Percentiles rank a stretch among this genome's conserved stretches.
Conservation (phyloP, 2,329 filamentous ascomycete genomes). For the Chaetomium sp. region DNA sequence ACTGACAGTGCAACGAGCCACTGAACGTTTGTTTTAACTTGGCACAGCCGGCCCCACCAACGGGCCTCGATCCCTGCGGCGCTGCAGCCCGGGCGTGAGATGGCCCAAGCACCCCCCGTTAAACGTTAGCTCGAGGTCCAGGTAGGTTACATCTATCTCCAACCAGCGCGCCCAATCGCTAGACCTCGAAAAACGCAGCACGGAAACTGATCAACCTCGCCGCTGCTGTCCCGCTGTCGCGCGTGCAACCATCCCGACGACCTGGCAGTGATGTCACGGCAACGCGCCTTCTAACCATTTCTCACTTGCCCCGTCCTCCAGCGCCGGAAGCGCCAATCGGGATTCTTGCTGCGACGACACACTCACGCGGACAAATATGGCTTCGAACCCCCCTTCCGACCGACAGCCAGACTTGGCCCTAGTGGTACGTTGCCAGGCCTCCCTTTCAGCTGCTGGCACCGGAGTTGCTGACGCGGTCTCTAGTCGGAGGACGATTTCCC, state of each 20-base stretch:
- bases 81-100: neutral
- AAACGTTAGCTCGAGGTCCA: neutral
- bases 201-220: constrained; percentile 22
- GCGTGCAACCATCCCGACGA: constrained; percentile 25
- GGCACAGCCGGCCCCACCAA: constrained; percentile 19
- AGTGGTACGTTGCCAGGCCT: constrained; percentile 45
- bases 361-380: constrained; percentile 29
- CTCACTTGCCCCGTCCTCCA: constrained; percentile 12
- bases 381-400: constrained; percentile 34
- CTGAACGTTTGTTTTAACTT: constrained; percentile 1
- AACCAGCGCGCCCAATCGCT: constrained; percentile 28
- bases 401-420: constrained; percentile 52
- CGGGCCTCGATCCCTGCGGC: neutral
- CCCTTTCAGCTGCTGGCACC: neutral
- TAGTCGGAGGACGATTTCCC: constrained; percentile 79
- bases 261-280: constrained; percentile 36
- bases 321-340: constrained; percentile 23
- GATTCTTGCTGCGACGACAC: constrained; percentile 16
- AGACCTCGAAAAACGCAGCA: constrained; percentile 32
- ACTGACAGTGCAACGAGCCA: neutral
- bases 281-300: constrained; percentile 27
- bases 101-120: constrained; percentile 24
- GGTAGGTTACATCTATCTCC: constrained; percentile 4
- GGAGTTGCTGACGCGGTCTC: constrained; percentile 33
- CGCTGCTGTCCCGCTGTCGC: constrained; percentile 29